Base-by-base conservation (phyloP, 306 rosid genomes). In the Lathyrus tuberosus region DNA sequence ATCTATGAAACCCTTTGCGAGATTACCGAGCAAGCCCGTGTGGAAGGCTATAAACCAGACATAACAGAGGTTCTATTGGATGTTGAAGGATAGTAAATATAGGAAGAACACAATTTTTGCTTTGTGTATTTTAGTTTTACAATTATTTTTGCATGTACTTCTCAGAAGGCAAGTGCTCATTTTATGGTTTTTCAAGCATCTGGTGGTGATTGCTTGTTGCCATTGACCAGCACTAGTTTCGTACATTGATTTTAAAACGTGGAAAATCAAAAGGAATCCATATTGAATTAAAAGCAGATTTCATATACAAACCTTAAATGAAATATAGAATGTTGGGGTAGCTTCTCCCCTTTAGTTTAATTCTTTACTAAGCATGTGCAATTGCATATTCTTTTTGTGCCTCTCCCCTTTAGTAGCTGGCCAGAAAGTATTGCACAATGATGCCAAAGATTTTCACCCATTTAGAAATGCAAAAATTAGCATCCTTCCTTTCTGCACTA, bases 1-100 rank as follows among this genome's bases (percentile, higher is more conserved):
- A 79, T 91, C 33, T 79, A 82, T 65, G 80, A 85, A 79, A 79
- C 76, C 74, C 81, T 85, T 41, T 54, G 63, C n/a, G 75, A 73
- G 40, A 76, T 91, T 51, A 80, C 78, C 30, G 71, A 69, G 71
- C 87, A 84, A 64, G 56, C 87, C 58, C 80, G 68, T 69, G 13
- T 43, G 70, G 78, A 80, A 42, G 78, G 63, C 62, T 44, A 59
- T 61, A 67, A 78, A 66, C 65, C 74, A 37, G 81, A 81, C 70
- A 58, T 59, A 56, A 46, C 18, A 71, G 67, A 63, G 43, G 54
- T 33, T 54, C 28, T 68, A 33, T 49, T 72, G 59, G 56, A 76
- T 70, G 69, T 35, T 54, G 65, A 79, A 46, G 75, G 31, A 57
- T 81, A 51, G 46, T 15, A 51, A 47, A 59, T 44, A 61, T 13